These are phyloP conservation scores for Sequoiadendron giganteum DNA, from an alignment of 75 land plant species.

Conservation along the genomic window DNA sequence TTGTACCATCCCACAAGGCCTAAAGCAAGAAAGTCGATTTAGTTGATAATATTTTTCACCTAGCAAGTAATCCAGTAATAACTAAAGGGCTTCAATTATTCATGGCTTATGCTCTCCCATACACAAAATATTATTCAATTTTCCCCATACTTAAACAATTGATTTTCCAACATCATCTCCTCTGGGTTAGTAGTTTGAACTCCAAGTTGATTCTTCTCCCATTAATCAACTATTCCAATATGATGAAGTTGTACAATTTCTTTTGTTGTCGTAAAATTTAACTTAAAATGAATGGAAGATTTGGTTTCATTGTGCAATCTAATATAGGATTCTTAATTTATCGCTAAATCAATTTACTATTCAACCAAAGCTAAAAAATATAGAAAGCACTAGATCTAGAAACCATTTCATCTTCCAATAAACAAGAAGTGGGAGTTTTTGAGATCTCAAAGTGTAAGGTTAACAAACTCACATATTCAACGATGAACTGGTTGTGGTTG, in stretches of 20 bases:
- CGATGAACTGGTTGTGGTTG: constrained; percentile 85
- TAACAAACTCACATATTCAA: constrained; percentile 76
- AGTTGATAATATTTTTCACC: neutral
- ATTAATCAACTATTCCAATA: no score
- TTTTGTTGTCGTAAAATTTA: no score
- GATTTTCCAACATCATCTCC: no score
- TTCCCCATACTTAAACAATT: no score
- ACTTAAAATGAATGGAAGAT: no score
- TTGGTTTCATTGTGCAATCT: neutral
- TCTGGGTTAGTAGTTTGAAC: no score
- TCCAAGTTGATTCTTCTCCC: no score
- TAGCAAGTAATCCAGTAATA: neutral
- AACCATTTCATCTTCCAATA: neutral
- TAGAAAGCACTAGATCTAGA: neutral
- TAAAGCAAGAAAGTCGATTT: neutral
- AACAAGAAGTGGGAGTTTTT: neutral
- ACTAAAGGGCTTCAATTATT: neutral
- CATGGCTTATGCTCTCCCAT: neutral
- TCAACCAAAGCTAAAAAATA: neutral
- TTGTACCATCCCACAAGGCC: no score
- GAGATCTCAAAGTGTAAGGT: neutral
- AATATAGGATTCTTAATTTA: no score
- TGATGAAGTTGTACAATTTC: no score
- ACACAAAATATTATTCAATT: neutral
- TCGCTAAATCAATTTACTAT: neutral